These are phyloP conservation scores for Gardenia jasminoides DNA, from an alignment of 257 asterid genomes.

Conservation along the genomic window DNA sequence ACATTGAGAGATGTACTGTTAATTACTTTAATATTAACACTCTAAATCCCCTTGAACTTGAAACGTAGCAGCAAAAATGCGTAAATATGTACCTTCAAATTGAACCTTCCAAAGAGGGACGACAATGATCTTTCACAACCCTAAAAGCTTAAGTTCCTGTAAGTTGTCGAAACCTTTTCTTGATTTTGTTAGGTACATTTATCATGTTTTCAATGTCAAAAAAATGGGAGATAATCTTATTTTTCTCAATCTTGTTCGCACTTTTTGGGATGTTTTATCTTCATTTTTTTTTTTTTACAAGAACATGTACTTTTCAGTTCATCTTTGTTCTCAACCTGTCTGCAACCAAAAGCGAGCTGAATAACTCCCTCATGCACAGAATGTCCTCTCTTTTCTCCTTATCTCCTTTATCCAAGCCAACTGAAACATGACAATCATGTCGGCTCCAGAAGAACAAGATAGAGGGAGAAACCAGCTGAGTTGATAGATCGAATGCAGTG, in stretches of 20 bases:
- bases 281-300: background rate
- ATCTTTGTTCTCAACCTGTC: slow-evolving; percentile 19
- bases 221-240: slow-evolving; percentile 12
- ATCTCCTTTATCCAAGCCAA: background rate
- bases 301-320: background rate
- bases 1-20: background rate
- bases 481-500: background rate
- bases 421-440: background rate
- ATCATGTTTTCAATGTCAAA: background rate
- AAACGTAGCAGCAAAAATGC: background rate
- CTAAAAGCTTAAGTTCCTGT: background rate
- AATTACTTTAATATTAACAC: no score
- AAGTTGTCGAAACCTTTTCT: background rate
- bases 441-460: background rate
- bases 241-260: background rate
- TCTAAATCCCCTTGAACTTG: background rate
- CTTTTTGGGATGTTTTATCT: background rate
- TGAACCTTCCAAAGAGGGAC: background rate
- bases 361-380: slow-evolving; percentile 9
- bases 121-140: background rate
- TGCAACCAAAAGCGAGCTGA: slow-evolving; percentile 13
- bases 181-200: background rate
- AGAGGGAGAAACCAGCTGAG: background rate
- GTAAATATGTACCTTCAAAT: no score
- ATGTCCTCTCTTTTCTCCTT: background rate